These are phyloP conservation scores for Eutypa lata DNA, from an alignment of 2,329 filamentous ascomycete genomes.

Conservation along the genomic window DNA sequence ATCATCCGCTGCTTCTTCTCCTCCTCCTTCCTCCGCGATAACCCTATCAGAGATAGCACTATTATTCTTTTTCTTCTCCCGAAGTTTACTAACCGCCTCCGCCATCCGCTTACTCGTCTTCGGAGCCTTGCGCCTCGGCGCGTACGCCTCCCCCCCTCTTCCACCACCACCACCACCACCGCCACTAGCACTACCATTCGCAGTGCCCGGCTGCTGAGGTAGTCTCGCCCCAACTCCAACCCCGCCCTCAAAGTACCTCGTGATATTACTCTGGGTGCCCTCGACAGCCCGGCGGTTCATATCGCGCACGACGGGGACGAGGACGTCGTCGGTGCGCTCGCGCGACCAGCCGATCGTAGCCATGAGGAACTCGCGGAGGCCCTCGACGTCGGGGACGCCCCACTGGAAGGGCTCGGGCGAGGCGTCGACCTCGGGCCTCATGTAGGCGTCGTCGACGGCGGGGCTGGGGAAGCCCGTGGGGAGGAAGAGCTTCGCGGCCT, in stretches of 20 bases:
- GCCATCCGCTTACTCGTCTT: constrained; percentile 72
- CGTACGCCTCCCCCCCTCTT: constrained; percentile 57
- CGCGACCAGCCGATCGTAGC: constrained; percentile 87
- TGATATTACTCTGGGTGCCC: constrained; percentile 95
- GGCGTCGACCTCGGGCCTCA: constrained; percentile 79
- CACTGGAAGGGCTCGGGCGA: constrained; percentile 82
- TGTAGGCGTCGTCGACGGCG: constrained; percentile 78
- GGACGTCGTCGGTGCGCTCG: constrained; percentile 90
- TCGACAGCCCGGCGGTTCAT: constrained; percentile 88
- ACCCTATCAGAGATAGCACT: constrained; percentile 2
- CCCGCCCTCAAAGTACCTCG: constrained; percentile 78
- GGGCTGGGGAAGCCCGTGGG: constrained; percentile 74
- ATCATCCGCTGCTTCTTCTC: constrained; percentile 31
- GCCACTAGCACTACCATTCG: background rate
- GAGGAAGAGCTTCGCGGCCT: constrained; percentile 82
- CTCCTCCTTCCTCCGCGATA: constrained; percentile 14
- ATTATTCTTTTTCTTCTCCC: constrained; percentile 45
- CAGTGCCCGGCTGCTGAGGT: background rate
- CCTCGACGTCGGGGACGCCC: constrained; percentile 91
- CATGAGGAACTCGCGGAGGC: constrained; percentile 81
- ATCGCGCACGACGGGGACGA: constrained; percentile 91
- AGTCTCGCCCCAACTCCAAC: constrained; percentile 61
- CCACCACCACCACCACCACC: background rate
- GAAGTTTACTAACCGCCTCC: constrained; percentile 67
- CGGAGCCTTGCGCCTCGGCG: constrained; percentile 60